Conservation (phyloP, 2,329 filamentous ascomycete genomes). For the Monosporascus cannonballus region DNA sequence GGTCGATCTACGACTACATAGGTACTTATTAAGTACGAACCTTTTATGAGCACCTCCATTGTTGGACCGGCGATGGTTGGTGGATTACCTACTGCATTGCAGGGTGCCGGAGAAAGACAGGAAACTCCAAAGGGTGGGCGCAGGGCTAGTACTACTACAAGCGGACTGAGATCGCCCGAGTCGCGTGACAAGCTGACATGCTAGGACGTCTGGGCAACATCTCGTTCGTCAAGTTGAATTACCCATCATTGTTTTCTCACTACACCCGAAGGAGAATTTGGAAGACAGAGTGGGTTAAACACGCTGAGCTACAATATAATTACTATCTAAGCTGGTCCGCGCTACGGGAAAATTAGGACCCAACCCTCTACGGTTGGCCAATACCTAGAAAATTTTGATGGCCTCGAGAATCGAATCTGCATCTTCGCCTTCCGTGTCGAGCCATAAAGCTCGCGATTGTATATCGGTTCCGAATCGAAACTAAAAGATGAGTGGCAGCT, state of each 20-base stretch:
- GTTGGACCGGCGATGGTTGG: too few species aligned
- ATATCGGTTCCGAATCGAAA: conserved; percentile 11
- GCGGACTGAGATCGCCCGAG: too few species aligned
- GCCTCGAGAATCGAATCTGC: background rate
- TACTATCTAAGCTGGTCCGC: background rate
- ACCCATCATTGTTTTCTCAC: background rate
- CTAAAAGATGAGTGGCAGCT: conserved; percentile 26
- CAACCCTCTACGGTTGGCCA: background rate
- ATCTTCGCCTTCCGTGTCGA: background rate
- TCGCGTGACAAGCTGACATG: too few species aligned
- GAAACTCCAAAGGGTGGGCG: too few species aligned
- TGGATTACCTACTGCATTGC: too few species aligned
- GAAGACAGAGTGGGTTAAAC: background rate
- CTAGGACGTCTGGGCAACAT: too few species aligned
- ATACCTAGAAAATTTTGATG: background rate
- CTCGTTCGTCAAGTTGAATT: background rate
- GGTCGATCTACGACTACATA: too few species aligned
- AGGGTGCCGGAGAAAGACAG: too few species aligned
- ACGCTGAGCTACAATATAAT: background rate
- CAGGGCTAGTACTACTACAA: too few species aligned
- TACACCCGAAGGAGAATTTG: background rate
- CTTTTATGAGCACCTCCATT: too few species aligned
- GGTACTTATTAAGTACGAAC: too few species aligned
- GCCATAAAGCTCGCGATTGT: background rate
- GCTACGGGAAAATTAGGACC: background rate